These are phyloP conservation scores for Eimeria nieschulzi DNA, from an alignment of 169 alveolate species.

Conservation along the genomic window DNA sequence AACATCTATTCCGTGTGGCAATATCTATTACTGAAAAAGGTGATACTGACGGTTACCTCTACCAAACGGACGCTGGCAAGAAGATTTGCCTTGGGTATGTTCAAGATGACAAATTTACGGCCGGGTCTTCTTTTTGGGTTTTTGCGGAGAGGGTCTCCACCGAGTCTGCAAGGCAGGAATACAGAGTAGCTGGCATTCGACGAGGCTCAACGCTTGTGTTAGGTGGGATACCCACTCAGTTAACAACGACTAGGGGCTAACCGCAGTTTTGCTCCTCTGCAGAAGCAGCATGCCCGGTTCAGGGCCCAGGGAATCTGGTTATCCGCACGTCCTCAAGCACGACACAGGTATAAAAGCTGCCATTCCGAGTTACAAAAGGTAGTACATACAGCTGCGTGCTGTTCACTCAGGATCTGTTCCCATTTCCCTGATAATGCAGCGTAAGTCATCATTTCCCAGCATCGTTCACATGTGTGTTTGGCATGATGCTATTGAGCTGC, in stretches of 20 bases:
- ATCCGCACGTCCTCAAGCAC: neutral
- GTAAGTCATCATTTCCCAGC: conserved; percentile 13
- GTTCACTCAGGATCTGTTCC: conserved; percentile 48
- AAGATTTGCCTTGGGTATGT: conserved; percentile 16
- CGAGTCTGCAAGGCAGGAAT: neutral
- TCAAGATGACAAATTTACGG: conserved; percentile 1
- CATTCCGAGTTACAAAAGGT: too few species aligned
- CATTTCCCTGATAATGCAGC: conserved; percentile 40
- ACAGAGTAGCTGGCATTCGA: conserved; percentile 3
- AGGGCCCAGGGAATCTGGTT: neutral
- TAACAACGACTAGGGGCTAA: too few species aligned
- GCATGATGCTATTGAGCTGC: too few species aligned
- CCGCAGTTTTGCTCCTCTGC: too few species aligned
- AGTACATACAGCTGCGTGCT: too few species aligned
- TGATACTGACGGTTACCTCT: neutral
- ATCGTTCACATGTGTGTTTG: too few species aligned
- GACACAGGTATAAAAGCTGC: neutral
- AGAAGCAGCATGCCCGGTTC: too few species aligned
- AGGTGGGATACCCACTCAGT: neutral
- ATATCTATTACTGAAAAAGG: too few species aligned
- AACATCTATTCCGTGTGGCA: too few species aligned
- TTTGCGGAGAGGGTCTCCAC: neutral
- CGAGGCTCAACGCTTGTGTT: conserved; percentile 28
- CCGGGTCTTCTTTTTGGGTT: neutral
- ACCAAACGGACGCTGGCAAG: conserved; percentile 14